Conservation (phyloP, 1,139 yeast species). For the Candida dubliniensis region DNA sequence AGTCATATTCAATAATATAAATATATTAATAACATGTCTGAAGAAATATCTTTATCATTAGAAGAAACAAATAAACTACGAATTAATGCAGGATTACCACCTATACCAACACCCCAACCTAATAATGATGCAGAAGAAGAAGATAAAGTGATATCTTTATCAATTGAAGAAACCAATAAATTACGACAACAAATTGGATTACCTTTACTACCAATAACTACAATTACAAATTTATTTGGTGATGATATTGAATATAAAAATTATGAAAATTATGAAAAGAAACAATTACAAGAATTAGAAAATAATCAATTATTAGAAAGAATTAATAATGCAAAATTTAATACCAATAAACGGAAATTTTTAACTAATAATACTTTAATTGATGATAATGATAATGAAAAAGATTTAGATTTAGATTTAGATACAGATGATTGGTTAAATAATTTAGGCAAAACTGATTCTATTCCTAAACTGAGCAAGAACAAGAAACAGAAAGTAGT, state of each 20-base stretch:
- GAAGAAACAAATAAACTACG: conserved; percentile 43
- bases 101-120: conserved; percentile 20
- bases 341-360: conserved; percentile 3
- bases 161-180: conserved; percentile 40
- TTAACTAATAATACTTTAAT: conserved; percentile 17
- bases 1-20: no score
- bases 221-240: neutral
- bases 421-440: conserved; percentile 44
- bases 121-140: neutral
- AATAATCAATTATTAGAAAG: conserved; percentile 15
- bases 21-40: conserved; percentile 16
- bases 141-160: conserved; percentile 19
- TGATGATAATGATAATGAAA: conserved; percentile 27
- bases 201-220: conserved; percentile 24
- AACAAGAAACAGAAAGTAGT: conserved; percentile 4
- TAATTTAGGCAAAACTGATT: conserved; percentile 17
- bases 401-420: no score
- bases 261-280: conserved; percentile 17
- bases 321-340: conserved; percentile 16
- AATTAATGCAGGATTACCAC: conserved; percentile 30
- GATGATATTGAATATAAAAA: conserved; percentile 13
- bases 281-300: conserved; percentile 9
- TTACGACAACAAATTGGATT: conserved; percentile 34
- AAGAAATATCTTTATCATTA: conserved; percentile 33
- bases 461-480: conserved; percentile 6